phyloP scores from a whole-genome alignment of 306 rosid species.

The Vigna trinervia region DNA sequence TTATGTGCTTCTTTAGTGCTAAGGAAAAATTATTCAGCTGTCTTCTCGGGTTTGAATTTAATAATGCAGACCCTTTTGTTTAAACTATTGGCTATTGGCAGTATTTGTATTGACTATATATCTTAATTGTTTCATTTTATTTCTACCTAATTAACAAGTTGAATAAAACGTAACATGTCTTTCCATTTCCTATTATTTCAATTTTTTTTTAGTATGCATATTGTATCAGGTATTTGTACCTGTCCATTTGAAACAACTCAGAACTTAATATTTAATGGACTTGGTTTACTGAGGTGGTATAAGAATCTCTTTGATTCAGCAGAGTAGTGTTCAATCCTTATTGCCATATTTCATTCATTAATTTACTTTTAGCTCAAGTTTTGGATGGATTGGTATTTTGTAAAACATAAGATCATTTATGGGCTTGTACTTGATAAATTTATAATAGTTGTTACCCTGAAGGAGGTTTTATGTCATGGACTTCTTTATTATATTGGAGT shows the following conservation, averaged over 20 bases:
- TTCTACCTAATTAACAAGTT: neutral
- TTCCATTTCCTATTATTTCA: neutral
- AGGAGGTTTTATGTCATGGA: conserved; percentile 12
- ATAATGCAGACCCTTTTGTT: too few species aligned
- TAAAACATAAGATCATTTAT: neutral
- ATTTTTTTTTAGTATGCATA: neutral
- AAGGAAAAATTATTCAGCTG: too few species aligned
- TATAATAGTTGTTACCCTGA: neutral
- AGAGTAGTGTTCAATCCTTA: conserved; percentile 21
- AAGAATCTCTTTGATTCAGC: neutral
- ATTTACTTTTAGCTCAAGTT: conserved; percentile 5
- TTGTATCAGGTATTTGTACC: neutral
- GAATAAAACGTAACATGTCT: neutral
- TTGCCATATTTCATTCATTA: neutral
- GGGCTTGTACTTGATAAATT: neutral
- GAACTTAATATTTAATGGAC: neutral
- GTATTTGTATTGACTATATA: too few species aligned
- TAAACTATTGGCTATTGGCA: too few species aligned
- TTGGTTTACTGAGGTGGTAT: neutral
- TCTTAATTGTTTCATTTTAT: neutral
- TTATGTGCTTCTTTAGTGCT: too few species aligned
- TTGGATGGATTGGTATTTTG: conserved; percentile 6
- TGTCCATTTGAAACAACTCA: conserved; percentile 9
- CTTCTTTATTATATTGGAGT: conserved; percentile 6
- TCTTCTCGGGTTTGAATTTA: too few species aligned